These are phyloP conservation scores for Glaciozyma martinii DNA, from an alignment of 768 basidiomycete species.

Conservation along the genomic window DNA sequence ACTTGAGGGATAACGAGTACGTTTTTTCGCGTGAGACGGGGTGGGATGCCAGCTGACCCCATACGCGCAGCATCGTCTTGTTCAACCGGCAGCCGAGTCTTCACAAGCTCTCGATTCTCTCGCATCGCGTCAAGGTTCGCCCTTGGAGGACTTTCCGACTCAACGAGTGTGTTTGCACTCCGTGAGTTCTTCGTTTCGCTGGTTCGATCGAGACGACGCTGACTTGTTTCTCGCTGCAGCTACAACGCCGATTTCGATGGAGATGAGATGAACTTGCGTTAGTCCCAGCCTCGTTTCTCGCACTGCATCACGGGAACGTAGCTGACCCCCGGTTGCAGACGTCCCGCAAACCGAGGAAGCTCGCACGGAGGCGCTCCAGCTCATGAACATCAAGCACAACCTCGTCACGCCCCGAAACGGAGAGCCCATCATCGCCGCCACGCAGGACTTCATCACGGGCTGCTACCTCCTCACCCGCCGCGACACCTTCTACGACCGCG, in stretches of 20 bases:
- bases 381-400: conserved; percentile 96
- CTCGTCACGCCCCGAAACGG: conserved; percentile 96
- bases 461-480: conserved; percentile 88
- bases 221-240: background rate
- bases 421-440: conserved; percentile 97
- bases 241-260: conserved; percentile 99
- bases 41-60: background rate
- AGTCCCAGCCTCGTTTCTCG: background rate
- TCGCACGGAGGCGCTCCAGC: conserved; percentile 86
- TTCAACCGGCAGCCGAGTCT: conserved; percentile 99
- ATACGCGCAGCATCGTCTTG: conserved; percentile 56
- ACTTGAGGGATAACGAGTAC: conserved; percentile 83
- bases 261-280: conserved; percentile 99
- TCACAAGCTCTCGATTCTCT: conserved; percentile 99
- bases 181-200: conserved; percentile 38
- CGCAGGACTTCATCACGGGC: conserved; percentile 99
- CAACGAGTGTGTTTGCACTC: conserved; percentile 98
- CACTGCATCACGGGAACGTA: background rate
- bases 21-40: conserved; percentile 23
- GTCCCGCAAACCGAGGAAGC: conserved; percentile 99
- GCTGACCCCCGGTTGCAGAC: conserved; percentile 47
- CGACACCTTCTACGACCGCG: conserved; percentile 85
- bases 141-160: conserved; percentile 96
- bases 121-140: conserved; percentile 87
- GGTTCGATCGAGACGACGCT: background rate